A percentile compares a stretch with the other conserved stretches of the same genome.
These are phyloP conservation scores for Pseudognaphalium luteoalbum DNA, from an alignment of 129 eudicot species.

Conservation along the genomic window DNA sequence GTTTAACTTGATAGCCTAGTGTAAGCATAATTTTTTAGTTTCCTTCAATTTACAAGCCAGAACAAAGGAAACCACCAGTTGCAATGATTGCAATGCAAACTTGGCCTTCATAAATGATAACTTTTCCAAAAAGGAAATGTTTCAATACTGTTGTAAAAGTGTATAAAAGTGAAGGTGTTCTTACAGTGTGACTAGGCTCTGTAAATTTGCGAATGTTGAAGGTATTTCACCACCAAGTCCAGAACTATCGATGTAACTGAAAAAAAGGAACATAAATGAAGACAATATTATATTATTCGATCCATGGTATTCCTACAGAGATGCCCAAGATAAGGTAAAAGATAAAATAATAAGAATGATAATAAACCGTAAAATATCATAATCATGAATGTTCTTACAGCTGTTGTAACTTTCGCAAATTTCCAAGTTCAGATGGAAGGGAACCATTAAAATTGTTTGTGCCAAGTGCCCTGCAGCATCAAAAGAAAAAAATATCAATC, in stretches of 20 bases:
- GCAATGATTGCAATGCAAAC: background rate
- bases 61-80: background rate
- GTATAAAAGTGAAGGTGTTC: conserved; percentile 20
- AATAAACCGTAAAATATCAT: background rate
- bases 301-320: background rate
- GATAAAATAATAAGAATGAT: too few relatives aligned
- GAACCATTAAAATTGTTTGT: conserved; percentile 72
- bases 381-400: conserved; percentile 53
- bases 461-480: conserved; percentile 44
- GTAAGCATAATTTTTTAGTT: background rate
- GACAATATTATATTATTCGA: background rate
- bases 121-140: background rate
- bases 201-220: conserved; percentile 54
- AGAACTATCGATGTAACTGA: conserved; percentile 66
- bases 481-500: conserved; percentile 11
- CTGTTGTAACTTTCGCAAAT: conserved; percentile 43
- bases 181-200: conserved; percentile 54
- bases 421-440: conserved; percentile 73
- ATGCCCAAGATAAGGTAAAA: background rate
- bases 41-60: too few relatives aligned
- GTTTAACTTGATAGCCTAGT: background rate
- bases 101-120: background rate
- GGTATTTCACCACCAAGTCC: conserved; percentile 78
- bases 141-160: background rate
- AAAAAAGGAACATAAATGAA: conserved; percentile 12